Evolutionary conservation across 2,329 filamentous ascomycete genomes (phyloP), one percentile per base, ranked within the genome.

Genomic region (Periconia sp.): DNA sequence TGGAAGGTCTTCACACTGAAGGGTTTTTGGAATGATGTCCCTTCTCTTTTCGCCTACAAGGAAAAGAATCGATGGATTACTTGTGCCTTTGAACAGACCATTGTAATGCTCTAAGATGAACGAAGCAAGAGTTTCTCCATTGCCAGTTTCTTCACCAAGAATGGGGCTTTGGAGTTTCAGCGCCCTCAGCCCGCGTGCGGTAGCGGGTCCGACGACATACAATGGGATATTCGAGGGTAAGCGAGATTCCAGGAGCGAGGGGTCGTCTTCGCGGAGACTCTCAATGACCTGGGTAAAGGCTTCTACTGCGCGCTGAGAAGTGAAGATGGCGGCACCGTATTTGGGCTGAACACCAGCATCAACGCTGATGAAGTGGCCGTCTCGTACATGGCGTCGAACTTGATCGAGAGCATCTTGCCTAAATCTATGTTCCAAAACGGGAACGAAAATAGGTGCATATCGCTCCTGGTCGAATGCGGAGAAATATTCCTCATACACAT

Each of bases 11-110:
- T 74, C 63, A 26, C 81, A 79, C 76, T 85, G 88, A 25, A 97
- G 74, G 1, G 83, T 89, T 57, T 82, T 88, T 1, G 94, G 92
- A 51, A 99, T 96, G 53, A 96, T 84, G 66, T 97, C 94, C 31
- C 94, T 78, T 40, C 91, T 82, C 65, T 92, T 88, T 65, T 96
- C 92, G 15, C 94, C 94, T 0, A 95, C 91, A 11, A 95, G 80
- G 67, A 97, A 99, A 1, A 97, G 73, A 4, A 97, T 68, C 0
- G 87, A 80, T 0, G 79, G 84, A 57, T 83, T 83, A 11, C 41
- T 34, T 6, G 59, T 39, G 44, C 54, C 55, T 21, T 58, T 61
- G 40, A 69, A 59, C 9, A 76, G 48, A 6, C 46, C 44, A 40
- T 79, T 81, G 63, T 96, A 95, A 65, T 96, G 87, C 2, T 84